phyloP scores from a whole-genome alignment of 345 rosid genomes.

The Syzygium grande region DNA sequence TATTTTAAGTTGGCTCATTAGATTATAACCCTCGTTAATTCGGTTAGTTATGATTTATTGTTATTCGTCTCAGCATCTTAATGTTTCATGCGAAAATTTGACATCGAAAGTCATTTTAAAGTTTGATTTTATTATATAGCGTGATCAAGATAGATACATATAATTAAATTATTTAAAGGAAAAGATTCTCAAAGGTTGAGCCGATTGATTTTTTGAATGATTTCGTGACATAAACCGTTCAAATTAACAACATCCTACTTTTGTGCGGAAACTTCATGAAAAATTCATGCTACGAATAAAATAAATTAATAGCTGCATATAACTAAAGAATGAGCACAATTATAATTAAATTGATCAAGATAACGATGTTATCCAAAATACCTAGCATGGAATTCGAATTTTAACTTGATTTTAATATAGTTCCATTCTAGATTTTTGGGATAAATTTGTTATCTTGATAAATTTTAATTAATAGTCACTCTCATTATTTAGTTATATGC shows the following conservation, averaged over 20 bases:
- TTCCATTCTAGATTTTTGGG: rapidly evolving
- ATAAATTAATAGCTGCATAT: background rate
- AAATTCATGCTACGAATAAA: background rate
- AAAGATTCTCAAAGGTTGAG: rapidly evolving
- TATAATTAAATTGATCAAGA: background rate
- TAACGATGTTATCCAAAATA: background rate
- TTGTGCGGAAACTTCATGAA: background rate
- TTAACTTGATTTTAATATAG: background rate
- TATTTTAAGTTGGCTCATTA: background rate
- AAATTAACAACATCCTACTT: background rate
- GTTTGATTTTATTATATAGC: background rate
- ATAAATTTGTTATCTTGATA: background rate
- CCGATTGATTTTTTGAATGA: background rate
- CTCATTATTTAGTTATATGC: too few relatives aligned
- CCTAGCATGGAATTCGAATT: rapidly evolving
- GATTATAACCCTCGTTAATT: background rate
- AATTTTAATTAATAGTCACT: background rate
- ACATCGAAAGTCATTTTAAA: too few relatives aligned
- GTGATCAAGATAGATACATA: too few relatives aligned
- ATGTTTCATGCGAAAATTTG: background rate
- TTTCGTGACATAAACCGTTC: rapidly evolving
- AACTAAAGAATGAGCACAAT: too few relatives aligned
- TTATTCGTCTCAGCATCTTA: too few relatives aligned
- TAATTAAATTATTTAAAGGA: rapidly evolving
- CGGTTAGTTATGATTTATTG: background rate